phyloP scores from a whole-genome alignment of 1,284 basidiomycete genomes.

The Ceratobasidium sp. region DNA sequence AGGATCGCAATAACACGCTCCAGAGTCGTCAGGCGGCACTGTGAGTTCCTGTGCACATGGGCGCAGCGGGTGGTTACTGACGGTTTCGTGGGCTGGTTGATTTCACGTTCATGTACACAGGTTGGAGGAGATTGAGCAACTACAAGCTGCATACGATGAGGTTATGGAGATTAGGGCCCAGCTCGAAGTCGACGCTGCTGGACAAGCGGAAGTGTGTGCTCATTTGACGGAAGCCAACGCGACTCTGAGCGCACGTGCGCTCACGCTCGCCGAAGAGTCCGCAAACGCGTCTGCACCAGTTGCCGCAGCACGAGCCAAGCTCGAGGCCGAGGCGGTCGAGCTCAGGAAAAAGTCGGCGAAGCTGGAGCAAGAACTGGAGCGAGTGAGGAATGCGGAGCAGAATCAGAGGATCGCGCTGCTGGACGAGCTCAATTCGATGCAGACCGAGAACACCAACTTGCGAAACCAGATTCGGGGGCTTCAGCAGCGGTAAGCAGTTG shows the following conservation, averaged over 20 bases:
- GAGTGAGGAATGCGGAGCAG: slow-evolving; percentile 70
- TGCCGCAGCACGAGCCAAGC: slow-evolving; percentile 48
- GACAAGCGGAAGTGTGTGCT: slow-evolving; percentile 72
- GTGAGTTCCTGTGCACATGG: slow-evolving; percentile 55
- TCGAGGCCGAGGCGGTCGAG: slow-evolving; percentile 54
- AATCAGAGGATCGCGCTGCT: slow-evolving; percentile 72
- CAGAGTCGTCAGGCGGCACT: slow-evolving; percentile 60
- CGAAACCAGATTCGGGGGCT: slow-evolving; percentile 66
- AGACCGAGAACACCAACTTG: slow-evolving; percentile 74
- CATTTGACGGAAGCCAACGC: slow-evolving; percentile 81
- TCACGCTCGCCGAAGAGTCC: slow-evolving; percentile 78
- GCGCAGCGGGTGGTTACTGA: slow-evolving; percentile 22
- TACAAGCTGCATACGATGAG: slow-evolving; percentile 69
- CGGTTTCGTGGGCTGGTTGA: slow-evolving; percentile 28
- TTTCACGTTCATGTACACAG: slow-evolving; percentile 51
- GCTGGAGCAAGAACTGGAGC: slow-evolving; percentile 59
- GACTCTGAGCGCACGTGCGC: slow-evolving; percentile 70
- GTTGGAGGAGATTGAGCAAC: slow-evolving; percentile 69
- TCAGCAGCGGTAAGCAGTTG: slow-evolving; percentile 20
- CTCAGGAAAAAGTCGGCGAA: slow-evolving; percentile 54
- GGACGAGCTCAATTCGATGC: slow-evolving; percentile 79
- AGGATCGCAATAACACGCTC: slow-evolving; percentile 70
- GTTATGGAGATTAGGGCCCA: slow-evolving; percentile 68
- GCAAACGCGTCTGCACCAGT: slow-evolving; percentile 60
- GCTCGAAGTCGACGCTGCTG: slow-evolving; percentile 71